These are phyloP conservation scores for Candida chauliodis DNA, from an alignment of 805 yeast species.

Conservation along the genomic window DNA sequence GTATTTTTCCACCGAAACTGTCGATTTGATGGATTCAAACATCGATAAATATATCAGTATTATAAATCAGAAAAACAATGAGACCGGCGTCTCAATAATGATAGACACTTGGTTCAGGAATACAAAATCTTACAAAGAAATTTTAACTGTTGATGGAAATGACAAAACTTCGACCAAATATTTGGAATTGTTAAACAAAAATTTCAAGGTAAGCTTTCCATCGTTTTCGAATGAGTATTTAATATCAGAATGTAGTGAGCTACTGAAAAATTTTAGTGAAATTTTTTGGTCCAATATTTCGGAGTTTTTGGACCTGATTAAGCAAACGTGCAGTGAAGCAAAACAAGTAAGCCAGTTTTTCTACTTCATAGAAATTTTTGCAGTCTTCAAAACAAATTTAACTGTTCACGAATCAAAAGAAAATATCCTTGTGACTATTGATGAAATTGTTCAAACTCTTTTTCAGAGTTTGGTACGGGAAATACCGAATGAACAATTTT, in stretches of 20 bases:
- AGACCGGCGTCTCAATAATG: background rate
- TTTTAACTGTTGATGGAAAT: background rate
- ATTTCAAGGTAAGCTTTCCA: slow-evolving; percentile 13
- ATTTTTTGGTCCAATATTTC: slow-evolving; percentile 12
- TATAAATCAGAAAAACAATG: slow-evolving; percentile 4
- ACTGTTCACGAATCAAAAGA: background rate
- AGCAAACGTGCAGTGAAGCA: background rate
- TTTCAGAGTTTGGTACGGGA: slow-evolving; percentile 2
- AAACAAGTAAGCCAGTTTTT: background rate
- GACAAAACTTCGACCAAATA: background rate
- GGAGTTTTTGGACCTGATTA: slow-evolving; percentile 8
- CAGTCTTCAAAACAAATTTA: background rate
- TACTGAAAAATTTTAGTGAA: slow-evolving; percentile 8
- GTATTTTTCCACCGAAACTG: slow-evolving; percentile 20
- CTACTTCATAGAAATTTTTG: slow-evolving; percentile 6
- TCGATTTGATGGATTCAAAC: slow-evolving; percentile 24
- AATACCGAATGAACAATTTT: slow-evolving; percentile 4
- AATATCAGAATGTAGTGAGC: slow-evolving; percentile 12
- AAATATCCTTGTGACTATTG: background rate
- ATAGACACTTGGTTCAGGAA: slow-evolving; percentile 9
- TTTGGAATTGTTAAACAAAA: background rate
- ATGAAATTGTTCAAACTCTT: background rate
- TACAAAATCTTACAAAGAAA: background rate
- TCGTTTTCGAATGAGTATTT: slow-evolving; percentile 15
- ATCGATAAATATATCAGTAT: slow-evolving; percentile 24